Evolutionary conservation across 1,284 basidiomycete species (phyloP).

Genomic region (Lignosus rhinocerotis): DNA sequence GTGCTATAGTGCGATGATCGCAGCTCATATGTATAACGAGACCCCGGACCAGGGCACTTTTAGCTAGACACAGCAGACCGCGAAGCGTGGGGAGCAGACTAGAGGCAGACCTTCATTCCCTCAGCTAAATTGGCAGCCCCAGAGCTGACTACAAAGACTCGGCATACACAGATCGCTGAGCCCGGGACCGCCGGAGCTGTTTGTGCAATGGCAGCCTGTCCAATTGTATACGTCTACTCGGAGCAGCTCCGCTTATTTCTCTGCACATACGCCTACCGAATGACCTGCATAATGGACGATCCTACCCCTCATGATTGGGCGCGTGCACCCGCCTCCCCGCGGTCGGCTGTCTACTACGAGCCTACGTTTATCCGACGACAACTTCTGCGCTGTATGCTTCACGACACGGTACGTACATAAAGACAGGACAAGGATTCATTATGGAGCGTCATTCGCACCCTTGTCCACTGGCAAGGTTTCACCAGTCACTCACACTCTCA

Average conservation of each 20-base stretch:
- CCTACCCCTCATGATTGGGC: not conserved
- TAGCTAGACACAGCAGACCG: too few relatives aligned
- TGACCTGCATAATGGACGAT: not conserved
- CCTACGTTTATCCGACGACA: not conserved
- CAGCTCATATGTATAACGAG: not conserved
- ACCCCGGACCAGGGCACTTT: not conserved
- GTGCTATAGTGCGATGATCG: not conserved
- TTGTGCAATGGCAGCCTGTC: too few relatives aligned
- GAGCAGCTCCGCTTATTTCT: not conserved
- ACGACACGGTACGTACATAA: not conserved
- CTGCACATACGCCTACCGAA: not conserved
- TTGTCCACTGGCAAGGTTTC: not conserved
- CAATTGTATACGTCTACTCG: not conserved
- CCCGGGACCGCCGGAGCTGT: too few relatives aligned
- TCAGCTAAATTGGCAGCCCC: too few relatives aligned
- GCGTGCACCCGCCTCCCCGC: not conserved
- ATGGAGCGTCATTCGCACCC: too few relatives aligned
- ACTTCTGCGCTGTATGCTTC: not conserved
- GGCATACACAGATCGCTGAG: too few relatives aligned
- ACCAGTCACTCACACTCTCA: not conserved
- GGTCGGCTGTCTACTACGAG: not conserved
- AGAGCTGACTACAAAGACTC: too few relatives aligned
- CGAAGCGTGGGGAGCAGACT: too few relatives aligned
- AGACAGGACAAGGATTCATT: not conserved
- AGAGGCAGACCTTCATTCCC: too few relatives aligned